These are phyloP conservation scores for Fomitopsis betulina DNA, from an alignment of 1,284 basidiomycete genomes.

Conservation along the genomic window DNA sequence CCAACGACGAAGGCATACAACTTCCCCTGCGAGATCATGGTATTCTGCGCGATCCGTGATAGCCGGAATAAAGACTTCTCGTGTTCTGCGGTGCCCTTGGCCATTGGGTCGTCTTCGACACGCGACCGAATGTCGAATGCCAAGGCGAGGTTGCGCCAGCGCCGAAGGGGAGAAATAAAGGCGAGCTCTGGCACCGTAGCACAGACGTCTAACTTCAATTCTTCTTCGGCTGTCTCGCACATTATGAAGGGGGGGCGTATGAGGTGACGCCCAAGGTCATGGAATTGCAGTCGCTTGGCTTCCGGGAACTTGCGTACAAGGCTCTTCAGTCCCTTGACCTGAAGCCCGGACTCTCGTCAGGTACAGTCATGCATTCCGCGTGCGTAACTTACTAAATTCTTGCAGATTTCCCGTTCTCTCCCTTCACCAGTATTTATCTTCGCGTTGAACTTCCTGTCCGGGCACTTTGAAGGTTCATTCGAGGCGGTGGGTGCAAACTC, in stretches of 20 bases:
- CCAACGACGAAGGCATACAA: constrained; percentile 9
- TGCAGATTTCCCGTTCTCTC: neutral
- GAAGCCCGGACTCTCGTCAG: neutral
- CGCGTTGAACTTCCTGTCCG: neutral
- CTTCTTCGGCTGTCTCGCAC: neutral
- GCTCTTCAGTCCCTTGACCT: neutral
- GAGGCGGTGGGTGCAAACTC: neutral
- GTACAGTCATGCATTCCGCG: neutral
- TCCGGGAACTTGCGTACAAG: neutral
- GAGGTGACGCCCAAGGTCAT: neutral
- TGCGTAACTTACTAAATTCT: neutral
- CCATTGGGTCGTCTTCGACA: neutral
- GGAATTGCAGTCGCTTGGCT: neutral
- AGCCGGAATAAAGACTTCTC: neutral
- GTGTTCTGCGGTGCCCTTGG: neutral
- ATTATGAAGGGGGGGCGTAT: neutral
- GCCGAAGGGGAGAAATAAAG: neutral
- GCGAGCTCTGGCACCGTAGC: neutral
- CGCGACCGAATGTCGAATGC: neutral
- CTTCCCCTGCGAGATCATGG: constrained; percentile 8
- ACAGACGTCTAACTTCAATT: neutral
- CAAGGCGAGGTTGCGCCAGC: neutral
- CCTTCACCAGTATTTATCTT: neutral
- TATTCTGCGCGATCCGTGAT: constrained; percentile 7
- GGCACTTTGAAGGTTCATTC: neutral